Evolutionary conservation across 1,284 basidiomycete genomes (phyloP).

Genomic region (Erythrobasidium hasegawianum): DNA sequence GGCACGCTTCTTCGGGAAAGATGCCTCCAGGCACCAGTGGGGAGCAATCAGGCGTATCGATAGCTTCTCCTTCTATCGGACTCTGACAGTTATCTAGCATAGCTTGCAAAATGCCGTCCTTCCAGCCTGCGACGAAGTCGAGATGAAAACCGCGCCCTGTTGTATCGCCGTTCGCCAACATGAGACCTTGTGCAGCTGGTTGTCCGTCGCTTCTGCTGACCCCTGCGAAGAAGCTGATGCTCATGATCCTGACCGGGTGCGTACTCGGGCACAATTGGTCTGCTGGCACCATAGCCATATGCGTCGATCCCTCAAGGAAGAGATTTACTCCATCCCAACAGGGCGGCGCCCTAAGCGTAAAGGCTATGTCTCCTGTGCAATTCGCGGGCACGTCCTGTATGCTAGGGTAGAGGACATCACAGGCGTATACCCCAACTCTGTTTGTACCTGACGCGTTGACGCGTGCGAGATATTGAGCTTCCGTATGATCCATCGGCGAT

Average conservation of each 20-base stretch:
- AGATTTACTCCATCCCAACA: too few species aligned
- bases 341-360: too few species aligned
- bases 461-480: not conserved
- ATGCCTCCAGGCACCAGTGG: not conserved
- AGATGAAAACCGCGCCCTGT: conserved; percentile 15
- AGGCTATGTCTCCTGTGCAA: too few species aligned
- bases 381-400: too few species aligned
- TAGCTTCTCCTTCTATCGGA: conserved; percentile 13
- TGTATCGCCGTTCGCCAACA: conserved; percentile 24
- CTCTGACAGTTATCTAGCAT: conserved; percentile 21
- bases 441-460: not conserved
- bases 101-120: not conserved
- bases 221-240: too few species aligned
- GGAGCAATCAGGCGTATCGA: conserved; percentile 3
- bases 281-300: too few species aligned
- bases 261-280: too few species aligned
- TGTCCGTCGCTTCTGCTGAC: too few species aligned
- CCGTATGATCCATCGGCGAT: conserved; percentile 11
- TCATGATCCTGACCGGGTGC: too few species aligned
- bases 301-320: too few species aligned
- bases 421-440: too few species aligned
- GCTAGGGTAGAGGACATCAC: too few species aligned
- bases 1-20: not conserved
- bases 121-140: conserved; percentile 26
- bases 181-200: not conserved